phyloP scores from a whole-genome alignment of 345 rosid species.

The Leavenworthia alabamica region DNA sequence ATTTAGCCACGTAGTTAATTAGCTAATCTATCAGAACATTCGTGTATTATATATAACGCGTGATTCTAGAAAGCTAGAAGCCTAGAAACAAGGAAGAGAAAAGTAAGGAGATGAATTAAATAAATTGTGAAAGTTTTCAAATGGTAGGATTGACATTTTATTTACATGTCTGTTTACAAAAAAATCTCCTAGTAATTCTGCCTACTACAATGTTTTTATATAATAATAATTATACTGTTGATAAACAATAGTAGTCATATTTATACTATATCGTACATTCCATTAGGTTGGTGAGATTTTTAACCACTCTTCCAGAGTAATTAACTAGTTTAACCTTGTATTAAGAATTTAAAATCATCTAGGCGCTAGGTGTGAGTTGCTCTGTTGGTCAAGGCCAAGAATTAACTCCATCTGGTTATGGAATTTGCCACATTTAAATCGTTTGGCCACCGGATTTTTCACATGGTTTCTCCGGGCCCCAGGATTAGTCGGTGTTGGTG shows the following conservation, averaged over 20 bases:
- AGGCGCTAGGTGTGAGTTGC: too few relatives aligned
- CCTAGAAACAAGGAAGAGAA: slow-evolving; percentile 15
- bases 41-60: neutral
- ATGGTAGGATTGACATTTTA: slow-evolving; percentile 31
- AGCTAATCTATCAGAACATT: neutral
- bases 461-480: too few relatives aligned
- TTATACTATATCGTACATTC: slow-evolving; percentile 7
- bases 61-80: slow-evolving; percentile 27
- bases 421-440: too few relatives aligned
- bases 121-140: slow-evolving; percentile 4
- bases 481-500: too few relatives aligned
- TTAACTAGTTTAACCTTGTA: slow-evolving; percentile 11
- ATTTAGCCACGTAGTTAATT: neutral
- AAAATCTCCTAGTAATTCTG: slow-evolving; percentile 11
- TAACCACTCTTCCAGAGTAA: slow-evolving; percentile 30
- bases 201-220: neutral
- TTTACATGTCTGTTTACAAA: neutral
- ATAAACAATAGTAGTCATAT: neutral
- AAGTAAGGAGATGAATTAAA: neutral
- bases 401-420: too few relatives aligned
- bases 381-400: too few relatives aligned
- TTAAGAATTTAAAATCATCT: too few relatives aligned
- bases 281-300: slow-evolving; percentile 28
- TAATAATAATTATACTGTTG: too few relatives aligned
- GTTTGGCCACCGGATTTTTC: too few relatives aligned